Evolutionary conservation across 768 basidiomycete genomes (phyloP).

Genomic region (Psilocybe cyanescens): DNA sequence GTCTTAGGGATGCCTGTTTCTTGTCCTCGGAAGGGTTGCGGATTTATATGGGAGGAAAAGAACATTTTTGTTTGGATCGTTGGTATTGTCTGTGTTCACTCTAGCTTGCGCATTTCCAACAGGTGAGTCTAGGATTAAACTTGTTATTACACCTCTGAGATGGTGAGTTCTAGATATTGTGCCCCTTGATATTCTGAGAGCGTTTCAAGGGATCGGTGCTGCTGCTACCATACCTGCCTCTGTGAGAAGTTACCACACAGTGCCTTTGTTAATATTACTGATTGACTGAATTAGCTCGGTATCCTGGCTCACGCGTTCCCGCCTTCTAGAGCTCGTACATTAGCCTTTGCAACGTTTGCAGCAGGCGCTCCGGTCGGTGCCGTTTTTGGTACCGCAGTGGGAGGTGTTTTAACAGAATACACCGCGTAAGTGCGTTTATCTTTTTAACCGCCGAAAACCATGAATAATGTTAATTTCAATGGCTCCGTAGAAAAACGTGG

Average conservation of each 20-base stretch:
- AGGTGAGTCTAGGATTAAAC: slow-evolving; percentile 31
- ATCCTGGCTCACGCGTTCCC: slow-evolving; percentile 84
- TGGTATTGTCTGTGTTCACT: slow-evolving; percentile 56
- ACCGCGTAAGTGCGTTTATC: slow-evolving; percentile 37
- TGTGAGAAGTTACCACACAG: slow-evolving; percentile 36
- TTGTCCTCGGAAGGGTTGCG: slow-evolving; percentile 79
- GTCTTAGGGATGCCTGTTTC: slow-evolving; percentile 72
- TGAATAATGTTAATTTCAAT: not conserved
- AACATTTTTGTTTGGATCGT: slow-evolving; percentile 64
- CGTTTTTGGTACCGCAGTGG: slow-evolving; percentile 68
- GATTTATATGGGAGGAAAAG: slow-evolving; percentile 80
- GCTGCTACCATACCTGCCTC: slow-evolving; percentile 78
- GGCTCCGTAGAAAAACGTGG: slow-evolving; percentile 55
- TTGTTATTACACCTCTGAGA: not conserved
- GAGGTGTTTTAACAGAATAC: slow-evolving; percentile 71
- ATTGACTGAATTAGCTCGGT: slow-evolving; percentile 54
- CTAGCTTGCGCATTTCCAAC: slow-evolving; percentile 68
- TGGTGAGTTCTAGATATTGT: slow-evolving; percentile 45
- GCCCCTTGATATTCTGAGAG: slow-evolving; percentile 73
- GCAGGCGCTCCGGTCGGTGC: slow-evolving; percentile 87
- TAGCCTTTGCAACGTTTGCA: slow-evolving; percentile 83
- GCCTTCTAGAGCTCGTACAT: slow-evolving; percentile 61
- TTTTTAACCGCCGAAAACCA: slow-evolving; percentile 6
- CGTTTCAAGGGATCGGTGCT: slow-evolving; percentile 78
- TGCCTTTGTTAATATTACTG: not conserved